Percentiles rank a stretch among this genome's conserved stretches.
Conservation (phyloP, 1,284 basidiomycete species). For the Rhodotorula sp. region DNA sequence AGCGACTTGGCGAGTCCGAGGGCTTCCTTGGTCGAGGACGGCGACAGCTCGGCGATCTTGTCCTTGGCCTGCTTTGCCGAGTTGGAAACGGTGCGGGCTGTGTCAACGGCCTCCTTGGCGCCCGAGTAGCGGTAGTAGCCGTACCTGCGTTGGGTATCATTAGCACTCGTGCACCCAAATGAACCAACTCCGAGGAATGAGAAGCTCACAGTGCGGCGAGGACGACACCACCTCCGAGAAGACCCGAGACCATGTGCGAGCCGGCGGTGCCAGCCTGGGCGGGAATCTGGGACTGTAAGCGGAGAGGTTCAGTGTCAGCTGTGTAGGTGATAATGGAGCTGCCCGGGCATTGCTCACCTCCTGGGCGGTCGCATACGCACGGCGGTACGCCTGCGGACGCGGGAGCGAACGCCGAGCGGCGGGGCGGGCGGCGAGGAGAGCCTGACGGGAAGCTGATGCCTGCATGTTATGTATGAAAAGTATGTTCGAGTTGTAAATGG, state of each 20-base stretch:
- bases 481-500: not conserved
- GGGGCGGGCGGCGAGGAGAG: conserved; percentile 23
- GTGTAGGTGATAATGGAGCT: not conserved
- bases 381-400: conserved; percentile 17
- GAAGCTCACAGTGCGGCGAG: conserved; percentile 42
- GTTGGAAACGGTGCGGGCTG: conserved; percentile 48
- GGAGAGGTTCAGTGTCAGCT: too few species aligned
- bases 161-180: not conserved
- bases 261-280: not conserved
- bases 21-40: conserved; percentile 50
- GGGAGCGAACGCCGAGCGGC: conserved; percentile 31
- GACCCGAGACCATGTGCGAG: conserved; percentile 49
- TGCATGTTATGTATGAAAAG: not conserved
- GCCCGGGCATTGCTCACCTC: not conserved
- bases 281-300: not conserved
- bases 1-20: conserved; percentile 51
- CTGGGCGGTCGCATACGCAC: conserved; percentile 23
- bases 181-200: not conserved
- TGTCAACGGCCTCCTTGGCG: conserved; percentile 50
- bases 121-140: conserved; percentile 54
- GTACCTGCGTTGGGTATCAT: not conserved
- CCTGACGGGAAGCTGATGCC: conserved; percentile 3
- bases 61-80: conserved; percentile 51
- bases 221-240: conserved; percentile 50
- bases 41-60: conserved; percentile 48